Percentiles rank a stretch among this genome's conserved stretches.
Conservation (phyloP, 176 grass and related monocot species). For the Ananas comosus region DNA sequence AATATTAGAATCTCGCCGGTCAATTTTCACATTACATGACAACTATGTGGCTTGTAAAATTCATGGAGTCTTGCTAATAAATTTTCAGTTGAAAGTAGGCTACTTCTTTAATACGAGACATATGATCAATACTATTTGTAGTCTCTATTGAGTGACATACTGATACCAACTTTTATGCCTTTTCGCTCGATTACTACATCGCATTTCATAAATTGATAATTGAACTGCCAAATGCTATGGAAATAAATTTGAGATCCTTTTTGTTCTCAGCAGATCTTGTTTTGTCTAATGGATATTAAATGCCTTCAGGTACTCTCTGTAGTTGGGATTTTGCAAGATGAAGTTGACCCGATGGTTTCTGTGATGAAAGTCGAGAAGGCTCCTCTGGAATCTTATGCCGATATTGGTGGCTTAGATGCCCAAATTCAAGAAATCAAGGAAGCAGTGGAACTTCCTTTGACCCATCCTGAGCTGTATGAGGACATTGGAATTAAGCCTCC, state of each 20-base stretch:
- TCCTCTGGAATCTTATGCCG: slow-evolving; percentile 75
- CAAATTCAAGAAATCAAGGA: slow-evolving; percentile 97
- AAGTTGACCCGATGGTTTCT: slow-evolving; percentile 90
- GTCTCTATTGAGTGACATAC: no score
- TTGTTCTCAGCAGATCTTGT: neutral
- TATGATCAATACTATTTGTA: no score
- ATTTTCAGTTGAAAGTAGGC: no score
- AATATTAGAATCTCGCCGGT: no score
- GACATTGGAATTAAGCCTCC: slow-evolving; percentile 87
- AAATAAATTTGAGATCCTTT: neutral
- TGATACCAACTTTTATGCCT: no score
- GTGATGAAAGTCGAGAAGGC: slow-evolving; percentile 96
- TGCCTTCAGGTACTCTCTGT: slow-evolving; percentile 68
- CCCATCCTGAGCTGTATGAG: slow-evolving; percentile 86
- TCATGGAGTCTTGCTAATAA: no score
- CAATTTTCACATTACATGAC: no score
- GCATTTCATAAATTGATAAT: no score
- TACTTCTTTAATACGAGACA: no score
- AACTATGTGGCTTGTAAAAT: no score
- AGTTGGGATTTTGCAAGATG: slow-evolving; percentile 83
- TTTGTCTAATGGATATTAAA: neutral
- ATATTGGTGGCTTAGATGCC: slow-evolving; percentile 84
- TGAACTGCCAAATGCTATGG: no score
- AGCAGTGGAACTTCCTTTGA: slow-evolving; percentile 80
- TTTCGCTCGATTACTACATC: no score